Base-by-base conservation (phyloP, 352 stramenopile genomes). In the Pythium scleroteichum region DNA sequence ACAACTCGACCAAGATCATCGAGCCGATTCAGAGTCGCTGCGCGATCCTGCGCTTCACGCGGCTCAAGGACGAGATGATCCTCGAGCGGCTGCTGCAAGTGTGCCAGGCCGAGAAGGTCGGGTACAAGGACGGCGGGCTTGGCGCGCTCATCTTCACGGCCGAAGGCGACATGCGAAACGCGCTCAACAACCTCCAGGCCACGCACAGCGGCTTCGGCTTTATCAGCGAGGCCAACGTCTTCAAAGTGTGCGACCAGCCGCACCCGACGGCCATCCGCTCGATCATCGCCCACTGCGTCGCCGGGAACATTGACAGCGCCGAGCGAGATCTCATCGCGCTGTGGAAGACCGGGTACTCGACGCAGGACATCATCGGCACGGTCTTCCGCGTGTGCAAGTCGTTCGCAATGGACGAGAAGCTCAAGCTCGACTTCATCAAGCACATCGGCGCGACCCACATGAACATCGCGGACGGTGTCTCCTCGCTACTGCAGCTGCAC, bases 1-100 rank as follows among this genome's bases (percentile, higher is more conserved):
- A 99, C 79, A 92, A 98, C 48, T 98, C 88, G 22, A 99, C 95
- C 24, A 99, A 99, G 84, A 99, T 99, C 68, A 99, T 99, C 71
- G 97, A 99, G 75, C 96, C 97, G 26, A 99, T 99, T 69, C 84
- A 99, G 88, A 97, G 82, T 67, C 91, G 97, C 53, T 99, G 97
- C 52, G 97, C 97, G 41, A 99, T 99, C 66, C 74, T 99, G 27
- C 94, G 97, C 4, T 99, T 98, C 78, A 97, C 89, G 46, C 77
- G 94, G 20, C 81, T 99, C 27, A 88, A 85, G 5, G 96, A 99
- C 73, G 87, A 98, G 66, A 96, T 99, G 82, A 86, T 99, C 17
- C 79, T 99, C 41, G 76, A 92, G 58, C 88, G 97, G 3, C 71
- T 99, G 20, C 58, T 97, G 39, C 77, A 96, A 27, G 96, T 99